These are phyloP conservation scores for Tylopilus cervinicoccineus DNA, from an alignment of 768 basidiomycete genomes.

Conservation along the genomic window DNA sequence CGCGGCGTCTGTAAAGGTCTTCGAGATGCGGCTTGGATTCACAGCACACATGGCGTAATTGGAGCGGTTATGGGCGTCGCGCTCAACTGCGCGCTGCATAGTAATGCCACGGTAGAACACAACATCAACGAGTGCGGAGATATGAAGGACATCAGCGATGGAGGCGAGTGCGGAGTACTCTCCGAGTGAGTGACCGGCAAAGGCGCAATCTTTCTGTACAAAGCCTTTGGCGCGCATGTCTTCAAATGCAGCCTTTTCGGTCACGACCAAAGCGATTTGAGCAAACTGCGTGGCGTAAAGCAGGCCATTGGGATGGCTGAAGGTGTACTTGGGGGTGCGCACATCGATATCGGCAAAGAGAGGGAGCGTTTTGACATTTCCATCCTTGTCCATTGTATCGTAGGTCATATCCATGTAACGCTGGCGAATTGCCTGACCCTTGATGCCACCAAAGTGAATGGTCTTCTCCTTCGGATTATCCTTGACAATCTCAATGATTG, in stretches of 20 bases:
- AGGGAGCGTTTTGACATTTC: slow-evolving; percentile 92
- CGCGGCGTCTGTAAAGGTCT: slow-evolving; percentile 91
- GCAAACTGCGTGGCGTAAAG: slow-evolving; percentile 98
- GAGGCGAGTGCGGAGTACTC: slow-evolving; percentile 98
- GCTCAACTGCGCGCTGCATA: slow-evolving; percentile 99
- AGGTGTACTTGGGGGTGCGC: slow-evolving; percentile 96
- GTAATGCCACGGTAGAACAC: slow-evolving; percentile 99
- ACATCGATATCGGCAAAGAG: slow-evolving; percentile 94
- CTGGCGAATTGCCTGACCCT: slow-evolving; percentile 95
- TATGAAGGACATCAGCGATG: slow-evolving; percentile 93
- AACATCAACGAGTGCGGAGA: slow-evolving; percentile 93
- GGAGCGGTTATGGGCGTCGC: slow-evolving; percentile 87
- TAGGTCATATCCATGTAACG: slow-evolving; percentile 99
- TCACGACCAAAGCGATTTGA: slow-evolving; percentile 96
- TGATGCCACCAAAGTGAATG: slow-evolving; percentile 98
- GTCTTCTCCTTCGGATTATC: slow-evolving; percentile 98
- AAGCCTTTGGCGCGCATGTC: slow-evolving; percentile 97
- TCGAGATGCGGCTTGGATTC: slow-evolving; percentile 92
- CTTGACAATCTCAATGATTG: slow-evolving; percentile 97
- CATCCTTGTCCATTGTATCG: slow-evolving; percentile 95
- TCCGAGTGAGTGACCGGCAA: slow-evolving; percentile 97
- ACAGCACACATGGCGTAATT: slow-evolving; percentile 99
- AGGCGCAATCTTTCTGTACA: slow-evolving; percentile 87
- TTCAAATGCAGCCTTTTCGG: slow-evolving; percentile 97
- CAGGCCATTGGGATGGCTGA: slow-evolving; percentile 92